Percentiles rank a stretch among this genome's conserved stretches.
Conservation (phyloP, 164 flowering plant genomes). For the Macadamia integrifolia region DNA sequence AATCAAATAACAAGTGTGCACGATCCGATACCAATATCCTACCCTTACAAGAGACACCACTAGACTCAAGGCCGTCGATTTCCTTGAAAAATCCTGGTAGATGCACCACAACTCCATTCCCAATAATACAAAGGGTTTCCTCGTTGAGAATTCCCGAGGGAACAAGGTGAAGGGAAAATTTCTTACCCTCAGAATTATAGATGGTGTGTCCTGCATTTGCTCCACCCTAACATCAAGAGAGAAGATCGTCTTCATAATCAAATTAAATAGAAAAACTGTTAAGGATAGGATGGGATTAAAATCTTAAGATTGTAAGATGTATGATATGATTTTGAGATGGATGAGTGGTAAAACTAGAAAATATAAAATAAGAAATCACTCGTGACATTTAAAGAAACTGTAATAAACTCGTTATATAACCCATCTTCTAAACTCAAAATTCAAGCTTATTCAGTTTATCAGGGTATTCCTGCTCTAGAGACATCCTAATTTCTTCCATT, state of each 20-base stretch:
- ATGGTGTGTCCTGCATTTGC: slow-evolving; percentile 99
- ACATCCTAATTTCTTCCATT: too few species aligned
- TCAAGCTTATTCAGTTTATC: too few species aligned
- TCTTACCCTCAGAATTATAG: slow-evolving; percentile 86
- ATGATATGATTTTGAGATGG: too few species aligned
- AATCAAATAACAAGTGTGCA: slow-evolving; percentile 87
- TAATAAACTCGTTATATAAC: too few species aligned
- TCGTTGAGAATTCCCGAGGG: slow-evolving; percentile 97
- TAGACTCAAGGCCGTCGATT: slow-evolving; percentile 82
- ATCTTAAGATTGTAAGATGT: too few species aligned
- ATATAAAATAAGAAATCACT: too few species aligned
- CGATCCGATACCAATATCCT: slow-evolving; percentile 92
- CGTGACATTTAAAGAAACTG: too few species aligned
- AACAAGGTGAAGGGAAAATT: slow-evolving; percentile 94
- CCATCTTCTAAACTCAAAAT: too few species aligned
- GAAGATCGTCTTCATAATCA: too few species aligned
- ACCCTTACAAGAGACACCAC: slow-evolving; percentile 79
- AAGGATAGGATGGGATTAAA: too few species aligned
- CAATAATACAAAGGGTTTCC: slow-evolving; percentile 84
- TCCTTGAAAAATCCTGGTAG: slow-evolving; percentile 80
- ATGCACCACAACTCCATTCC: slow-evolving; percentile 97
- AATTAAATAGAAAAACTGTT: not conserved
- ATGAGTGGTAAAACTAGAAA: too few species aligned
- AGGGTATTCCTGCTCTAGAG: too few species aligned
- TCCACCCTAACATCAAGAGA: slow-evolving; percentile 61